phyloP scores from a whole-genome alignment of 176 grass and related monocot genomes.

The Oryza australiensis region DNA sequence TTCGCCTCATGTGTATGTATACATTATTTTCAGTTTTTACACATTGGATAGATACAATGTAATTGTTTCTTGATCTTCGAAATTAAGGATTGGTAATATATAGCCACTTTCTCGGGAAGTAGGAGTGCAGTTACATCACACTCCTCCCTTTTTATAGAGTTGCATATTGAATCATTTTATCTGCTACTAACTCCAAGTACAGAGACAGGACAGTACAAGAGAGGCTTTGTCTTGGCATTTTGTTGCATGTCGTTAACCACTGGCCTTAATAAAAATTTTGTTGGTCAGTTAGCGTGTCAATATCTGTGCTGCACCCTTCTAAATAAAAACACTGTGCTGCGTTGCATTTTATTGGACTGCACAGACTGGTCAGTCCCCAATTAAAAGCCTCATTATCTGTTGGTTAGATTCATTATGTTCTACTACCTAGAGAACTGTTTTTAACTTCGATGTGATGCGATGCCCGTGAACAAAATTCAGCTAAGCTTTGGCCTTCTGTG shows the following conservation, averaged over 20 bases:
- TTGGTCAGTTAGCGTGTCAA: background rate
- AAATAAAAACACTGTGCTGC: background rate
- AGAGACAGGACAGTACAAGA: background rate
- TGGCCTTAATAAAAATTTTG: background rate
- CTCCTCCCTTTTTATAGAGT: background rate
- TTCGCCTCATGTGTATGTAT: background rate
- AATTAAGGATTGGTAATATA: background rate
- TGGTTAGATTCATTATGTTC: background rate
- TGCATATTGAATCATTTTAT: background rate
- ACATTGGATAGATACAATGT: background rate
- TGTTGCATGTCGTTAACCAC: background rate
- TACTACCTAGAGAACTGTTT: background rate
- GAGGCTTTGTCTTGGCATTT: background rate
- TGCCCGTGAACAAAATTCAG: background rate
- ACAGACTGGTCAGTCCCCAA: background rate
- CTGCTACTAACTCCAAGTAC: background rate
- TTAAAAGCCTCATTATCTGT: conserved; percentile 15
- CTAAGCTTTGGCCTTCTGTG: background rate
- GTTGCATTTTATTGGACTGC: background rate
- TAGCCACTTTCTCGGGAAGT: no score
- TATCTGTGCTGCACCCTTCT: background rate
- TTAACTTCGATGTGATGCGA: background rate
- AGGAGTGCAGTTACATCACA: background rate
- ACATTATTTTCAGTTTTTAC: background rate
- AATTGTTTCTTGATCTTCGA: background rate